phyloP scores from a whole-genome alignment of 2,329 filamentous ascomycete genomes.

The Pseudodiploospora longispora region DNA sequence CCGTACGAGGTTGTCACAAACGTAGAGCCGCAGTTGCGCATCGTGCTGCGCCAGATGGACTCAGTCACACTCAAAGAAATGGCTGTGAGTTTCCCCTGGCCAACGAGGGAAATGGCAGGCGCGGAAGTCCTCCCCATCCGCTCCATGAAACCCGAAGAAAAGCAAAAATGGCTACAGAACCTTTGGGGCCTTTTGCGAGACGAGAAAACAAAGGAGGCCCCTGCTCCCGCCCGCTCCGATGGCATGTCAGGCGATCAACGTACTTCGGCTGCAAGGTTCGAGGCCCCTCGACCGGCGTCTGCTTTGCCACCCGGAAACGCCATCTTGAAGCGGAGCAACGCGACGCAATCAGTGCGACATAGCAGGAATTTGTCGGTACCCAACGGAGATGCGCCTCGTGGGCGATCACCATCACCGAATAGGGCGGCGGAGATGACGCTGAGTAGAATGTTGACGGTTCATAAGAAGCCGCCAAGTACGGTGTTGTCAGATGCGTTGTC shows the following conservation, averaged over 20 bases:
- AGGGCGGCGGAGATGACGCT: constrained; percentile 8
- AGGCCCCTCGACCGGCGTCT: constrained; percentile 22
- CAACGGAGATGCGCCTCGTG: not conserved
- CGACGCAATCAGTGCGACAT: constrained; percentile 10
- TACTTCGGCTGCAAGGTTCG: constrained; percentile 11
- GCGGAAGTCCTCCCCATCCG: constrained; percentile 26
- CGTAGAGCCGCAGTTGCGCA: constrained; percentile 23
- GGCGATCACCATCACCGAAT: constrained; percentile 4
- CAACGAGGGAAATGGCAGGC: constrained; percentile 26
- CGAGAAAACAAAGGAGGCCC: constrained; percentile 12
- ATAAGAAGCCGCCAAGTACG: constrained; percentile 10
- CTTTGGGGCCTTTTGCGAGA: constrained; percentile 21
- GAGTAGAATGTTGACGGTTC: constrained; percentile 10
- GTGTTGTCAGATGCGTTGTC: constrained; percentile 14
- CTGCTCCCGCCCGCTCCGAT: constrained; percentile 5
- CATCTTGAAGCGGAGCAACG: constrained; percentile 9
- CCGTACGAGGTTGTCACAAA: constrained; percentile 20
- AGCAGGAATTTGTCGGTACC: constrained; percentile 9
- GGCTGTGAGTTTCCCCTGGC: constrained; percentile 29
- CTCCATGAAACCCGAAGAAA: constrained; percentile 27
- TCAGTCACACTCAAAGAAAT: constrained; percentile 24
- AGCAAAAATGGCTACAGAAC: constrained; percentile 24
- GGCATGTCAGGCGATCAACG: constrained; percentile 2
- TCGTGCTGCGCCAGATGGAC: constrained; percentile 23
- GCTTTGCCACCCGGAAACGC: not conserved